Evolutionary conservation across 2,329 filamentous ascomycete species (phyloP), one percentile per base, ranked within the genome.

Genomic region (Trichoderma simmonsii): DNA sequence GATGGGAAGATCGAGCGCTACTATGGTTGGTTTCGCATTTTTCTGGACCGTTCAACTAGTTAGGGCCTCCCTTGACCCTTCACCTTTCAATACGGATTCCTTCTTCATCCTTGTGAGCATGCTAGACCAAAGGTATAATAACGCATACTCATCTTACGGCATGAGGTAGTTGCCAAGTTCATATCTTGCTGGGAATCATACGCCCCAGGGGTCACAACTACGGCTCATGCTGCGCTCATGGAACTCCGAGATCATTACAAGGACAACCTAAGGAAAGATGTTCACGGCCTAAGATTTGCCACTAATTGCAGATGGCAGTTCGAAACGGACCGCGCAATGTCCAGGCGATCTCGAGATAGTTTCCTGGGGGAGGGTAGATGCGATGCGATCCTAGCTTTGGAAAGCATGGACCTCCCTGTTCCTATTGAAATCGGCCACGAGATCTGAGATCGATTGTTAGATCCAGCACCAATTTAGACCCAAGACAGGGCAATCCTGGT

Each of bases 371-470:
- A 62, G 39, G 18, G 8, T 34, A 60, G 57, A 70, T 48, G 14
- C 61, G 39, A 67, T 66, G 39, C 61, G 39, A 67, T 66, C 30
- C 28, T 39, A 62, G 67, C 18, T 8, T n/a, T 54, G 3, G 21
- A 43, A 30, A 54, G 39, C 67, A 62, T 24, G 67, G 39, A 21
- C 28, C 39, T 26, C 57, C 39, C 28, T 62, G 39, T 36, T 39
- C 21, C 21, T 48, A 36, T 59, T 43, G 51, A 30, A 64, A 28
- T 67, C 11, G 51, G 32, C 24, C 51, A 36, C 32, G 28, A 62
- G 67, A 70, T 70, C 56, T 62, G 60, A 70, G 67, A 61, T 70
- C 30, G 32, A 30, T 61, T 62, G n/a, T 30, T 62, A 70, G 67
- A 62, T 61, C 36, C 15, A 24, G 14, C 57, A 48, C 67, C 67